phyloP scores from a whole-genome alignment of 164 flowering plant species.

The Nelumbo lutea region DNA sequence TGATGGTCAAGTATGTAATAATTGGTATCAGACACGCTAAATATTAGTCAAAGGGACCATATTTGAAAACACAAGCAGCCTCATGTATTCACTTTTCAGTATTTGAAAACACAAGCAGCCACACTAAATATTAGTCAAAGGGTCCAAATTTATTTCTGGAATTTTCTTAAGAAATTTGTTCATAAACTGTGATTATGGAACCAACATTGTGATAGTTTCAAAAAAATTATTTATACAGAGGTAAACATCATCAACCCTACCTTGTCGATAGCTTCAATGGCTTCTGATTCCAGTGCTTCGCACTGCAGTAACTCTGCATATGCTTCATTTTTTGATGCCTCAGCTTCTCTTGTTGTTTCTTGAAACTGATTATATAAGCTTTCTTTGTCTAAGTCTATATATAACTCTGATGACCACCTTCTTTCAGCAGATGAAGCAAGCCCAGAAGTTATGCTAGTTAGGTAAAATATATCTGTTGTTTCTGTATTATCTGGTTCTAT shows the following conservation, averaged over 20 bases:
- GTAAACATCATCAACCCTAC: conserved; percentile 26
- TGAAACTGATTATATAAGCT: conserved; percentile 22
- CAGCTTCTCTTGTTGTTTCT: conserved; percentile 40
- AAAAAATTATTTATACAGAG: not conserved
- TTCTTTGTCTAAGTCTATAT: conserved; percentile 37
- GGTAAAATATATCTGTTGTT: conserved; percentile 6
- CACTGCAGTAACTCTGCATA: conserved; percentile 38
- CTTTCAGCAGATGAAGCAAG: conserved; percentile 24
- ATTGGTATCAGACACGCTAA: too few relatives aligned
- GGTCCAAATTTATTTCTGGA: too few relatives aligned
- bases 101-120: too few relatives aligned
- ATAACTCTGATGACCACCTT: conserved; percentile 24
- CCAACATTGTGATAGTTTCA: not conserved
- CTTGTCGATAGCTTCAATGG: conserved; percentile 49
- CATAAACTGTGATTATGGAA: not conserved
- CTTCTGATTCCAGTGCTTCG: conserved; percentile 45
- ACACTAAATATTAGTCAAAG: too few relatives aligned
- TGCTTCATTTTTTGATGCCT: conserved; percentile 41
- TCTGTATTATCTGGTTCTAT: conserved; percentile 13
- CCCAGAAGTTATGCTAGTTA: conserved; percentile 18
- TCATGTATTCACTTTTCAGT: too few relatives aligned
- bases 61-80: too few relatives aligned
- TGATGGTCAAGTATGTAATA: too few relatives aligned
- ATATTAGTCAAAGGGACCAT: too few relatives aligned
- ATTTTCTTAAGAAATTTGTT: not conserved